These are phyloP conservation scores for Dactylis glomerata DNA, from an alignment of 176 grass and related monocot genomes.

Conservation along the genomic window DNA sequence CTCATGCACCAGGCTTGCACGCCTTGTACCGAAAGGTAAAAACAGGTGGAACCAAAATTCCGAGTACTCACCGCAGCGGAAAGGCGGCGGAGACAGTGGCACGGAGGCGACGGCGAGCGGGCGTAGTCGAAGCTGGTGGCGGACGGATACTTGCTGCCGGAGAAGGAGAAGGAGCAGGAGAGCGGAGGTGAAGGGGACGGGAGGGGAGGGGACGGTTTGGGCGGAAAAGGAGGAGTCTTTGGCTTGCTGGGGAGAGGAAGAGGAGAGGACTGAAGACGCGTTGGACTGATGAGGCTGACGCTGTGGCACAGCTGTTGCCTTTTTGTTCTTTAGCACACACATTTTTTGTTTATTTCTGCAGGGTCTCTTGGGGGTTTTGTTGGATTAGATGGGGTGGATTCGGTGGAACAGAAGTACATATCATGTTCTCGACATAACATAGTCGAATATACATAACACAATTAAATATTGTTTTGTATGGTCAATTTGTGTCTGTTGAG, in stretches of 20 bases:
- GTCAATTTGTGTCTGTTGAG: too few relatives aligned
- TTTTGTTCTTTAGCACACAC: background rate
- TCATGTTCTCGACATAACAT: background rate
- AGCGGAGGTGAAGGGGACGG: background rate
- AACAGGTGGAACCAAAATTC: background rate
- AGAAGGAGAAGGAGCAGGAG: background rate
- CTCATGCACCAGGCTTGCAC: background rate
- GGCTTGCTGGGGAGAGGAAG: conserved; percentile 16
- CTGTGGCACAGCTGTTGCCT: conserved; percentile 11
- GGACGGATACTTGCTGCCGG: background rate
- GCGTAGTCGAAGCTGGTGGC: background rate
- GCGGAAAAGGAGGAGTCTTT: conserved; percentile 20
- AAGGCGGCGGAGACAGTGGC: background rate
- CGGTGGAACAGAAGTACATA: background rate
- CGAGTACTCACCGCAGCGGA: conserved; percentile 24
- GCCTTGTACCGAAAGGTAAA: background rate
- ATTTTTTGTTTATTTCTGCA: conserved; percentile 10
- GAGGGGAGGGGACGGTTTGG: conserved; percentile 18
- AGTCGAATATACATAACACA: too few relatives aligned
- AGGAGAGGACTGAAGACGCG: conserved; percentile 42
- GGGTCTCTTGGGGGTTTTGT: background rate
- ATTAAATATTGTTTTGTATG: too few relatives aligned
- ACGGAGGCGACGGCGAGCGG: background rate
- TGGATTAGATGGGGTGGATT: background rate
- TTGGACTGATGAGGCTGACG: conserved; percentile 30